These are phyloP conservation scores for Thraustochytrium striatum DNA, from an alignment of 352 stramenopile genomes.

Conservation along the genomic window DNA sequence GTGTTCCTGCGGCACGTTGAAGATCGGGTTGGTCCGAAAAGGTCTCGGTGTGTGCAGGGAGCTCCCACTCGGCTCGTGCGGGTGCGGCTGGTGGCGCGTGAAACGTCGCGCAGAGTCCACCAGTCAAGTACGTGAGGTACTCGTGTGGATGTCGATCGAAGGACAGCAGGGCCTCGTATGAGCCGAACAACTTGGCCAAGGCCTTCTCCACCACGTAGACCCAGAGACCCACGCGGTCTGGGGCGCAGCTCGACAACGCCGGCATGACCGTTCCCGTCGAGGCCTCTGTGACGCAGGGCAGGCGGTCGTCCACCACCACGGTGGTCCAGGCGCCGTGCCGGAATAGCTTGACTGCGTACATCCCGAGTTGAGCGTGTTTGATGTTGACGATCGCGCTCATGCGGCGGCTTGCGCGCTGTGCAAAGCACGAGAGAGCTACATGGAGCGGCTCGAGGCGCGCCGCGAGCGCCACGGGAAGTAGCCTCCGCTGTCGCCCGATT, in stretches of 20 bases:
- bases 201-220: conserved; percentile 32
- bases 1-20: too few species aligned
- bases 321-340: background rate
- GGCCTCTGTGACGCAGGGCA: background rate
- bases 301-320: background rate
- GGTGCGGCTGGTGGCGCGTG: too few species aligned
- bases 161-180: background rate
- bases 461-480: background rate
- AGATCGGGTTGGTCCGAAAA: too few species aligned
- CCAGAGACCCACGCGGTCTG: conserved; percentile 5
- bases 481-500: background rate
- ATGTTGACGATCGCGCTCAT: background rate
- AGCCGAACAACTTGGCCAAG: conserved; percentile 4
- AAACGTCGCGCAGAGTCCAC: too few species aligned
- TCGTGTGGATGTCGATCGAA: too few species aligned
- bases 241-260: background rate
- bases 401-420: background rate
- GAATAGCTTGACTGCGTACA: conserved; percentile 30
- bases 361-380: background rate
- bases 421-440: conserved; percentile 4
- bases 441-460: conserved; percentile 3
- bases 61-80: too few species aligned
- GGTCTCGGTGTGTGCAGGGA: too few species aligned
- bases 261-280: background rate
- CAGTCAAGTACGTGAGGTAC: too few species aligned